Percentiles rank a stretch among this genome's conserved stretches.
These are phyloP conservation scores for Pleurotus giganteus DNA, from an alignment of 768 basidiomycete genomes.

Conservation along the genomic window DNA sequence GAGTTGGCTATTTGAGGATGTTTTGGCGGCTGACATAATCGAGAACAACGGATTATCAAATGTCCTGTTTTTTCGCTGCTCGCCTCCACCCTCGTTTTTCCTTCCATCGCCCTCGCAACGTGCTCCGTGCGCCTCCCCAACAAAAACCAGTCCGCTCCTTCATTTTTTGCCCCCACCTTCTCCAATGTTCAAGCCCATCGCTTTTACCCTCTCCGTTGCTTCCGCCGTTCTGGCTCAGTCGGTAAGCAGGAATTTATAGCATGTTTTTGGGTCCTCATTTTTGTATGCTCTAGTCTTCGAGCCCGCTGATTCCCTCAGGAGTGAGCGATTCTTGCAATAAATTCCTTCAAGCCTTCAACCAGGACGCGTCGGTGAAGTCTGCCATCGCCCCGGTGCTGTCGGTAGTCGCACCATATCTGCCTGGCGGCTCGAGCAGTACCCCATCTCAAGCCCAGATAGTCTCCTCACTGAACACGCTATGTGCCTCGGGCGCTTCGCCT, in stretches of 20 bases:
- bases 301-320: constrained; percentile 64
- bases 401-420: constrained; percentile 55
- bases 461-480: constrained; percentile 54
- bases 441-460: constrained; percentile 44
- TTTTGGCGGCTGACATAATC: not conserved
- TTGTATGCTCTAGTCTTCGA: constrained; percentile 23
- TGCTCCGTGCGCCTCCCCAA: constrained; percentile 19
- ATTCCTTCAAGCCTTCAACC: constrained; percentile 66
- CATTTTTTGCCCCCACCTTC: constrained; percentile 22
- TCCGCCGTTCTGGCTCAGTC: constrained; percentile 51
- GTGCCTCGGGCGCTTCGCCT: constrained; percentile 42
- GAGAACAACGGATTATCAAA: constrained; percentile 9
- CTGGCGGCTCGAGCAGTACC: constrained; percentile 38
- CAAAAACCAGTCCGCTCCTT: constrained; percentile 52
- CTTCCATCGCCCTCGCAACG: constrained; percentile 15
- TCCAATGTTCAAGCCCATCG: constrained; percentile 51
- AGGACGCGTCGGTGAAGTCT: constrained; percentile 47
- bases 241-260: constrained; percentile 29
- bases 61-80: constrained; percentile 4
- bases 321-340: constrained; percentile 52
- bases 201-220: constrained; percentile 49
- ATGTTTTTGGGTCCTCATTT: not conserved
- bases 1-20: not conserved
- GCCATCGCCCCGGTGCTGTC: constrained; percentile 66
- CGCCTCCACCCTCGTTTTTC: constrained; percentile 15